A percentile compares a stretch with the other conserved stretches of the same genome.
phyloP scores from a whole-genome alignment of 306 rosid species.

The Citrullus mucosospermus region DNA sequence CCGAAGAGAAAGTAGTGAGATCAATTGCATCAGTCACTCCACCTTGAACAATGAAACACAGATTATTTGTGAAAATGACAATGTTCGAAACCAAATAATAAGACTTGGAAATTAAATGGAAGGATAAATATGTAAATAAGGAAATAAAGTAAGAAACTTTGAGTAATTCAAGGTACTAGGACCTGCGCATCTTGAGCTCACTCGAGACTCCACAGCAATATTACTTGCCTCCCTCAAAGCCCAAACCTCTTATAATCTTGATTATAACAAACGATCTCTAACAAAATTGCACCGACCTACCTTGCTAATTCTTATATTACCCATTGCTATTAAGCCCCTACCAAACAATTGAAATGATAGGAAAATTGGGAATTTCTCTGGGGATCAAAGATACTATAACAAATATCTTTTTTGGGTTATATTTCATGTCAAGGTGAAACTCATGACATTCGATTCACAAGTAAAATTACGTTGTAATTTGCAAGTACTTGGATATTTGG shows the following conservation, averaged over 20 bases:
- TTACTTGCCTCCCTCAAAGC: background rate
- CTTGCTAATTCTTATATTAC: background rate
- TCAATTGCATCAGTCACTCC: constrained; percentile 6
- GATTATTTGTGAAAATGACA: constrained; percentile 7
- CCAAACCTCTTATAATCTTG: background rate
- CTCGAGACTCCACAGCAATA: background rate
- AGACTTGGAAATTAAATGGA: background rate
- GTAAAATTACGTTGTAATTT: background rate
- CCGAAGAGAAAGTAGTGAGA: constrained; percentile 11
- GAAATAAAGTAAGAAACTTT: background rate
- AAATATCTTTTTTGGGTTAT: background rate
- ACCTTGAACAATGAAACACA: constrained; percentile 8
- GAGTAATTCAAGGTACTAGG: background rate
- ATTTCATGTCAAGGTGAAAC: background rate
- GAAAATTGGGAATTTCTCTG: background rate
- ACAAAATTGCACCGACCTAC: background rate
- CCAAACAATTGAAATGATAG: background rate
- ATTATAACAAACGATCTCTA: background rate
- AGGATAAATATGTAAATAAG: background rate
- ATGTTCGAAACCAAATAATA: background rate
- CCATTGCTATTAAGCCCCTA: background rate
- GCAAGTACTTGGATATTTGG: background rate
- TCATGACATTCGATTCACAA: background rate
- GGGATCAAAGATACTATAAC: background rate
- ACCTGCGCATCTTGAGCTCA: background rate